These are phyloP conservation scores for Sporothrix pallida DNA, from an alignment of 2,329 filamentous ascomycete genomes.

Conservation along the genomic window DNA sequence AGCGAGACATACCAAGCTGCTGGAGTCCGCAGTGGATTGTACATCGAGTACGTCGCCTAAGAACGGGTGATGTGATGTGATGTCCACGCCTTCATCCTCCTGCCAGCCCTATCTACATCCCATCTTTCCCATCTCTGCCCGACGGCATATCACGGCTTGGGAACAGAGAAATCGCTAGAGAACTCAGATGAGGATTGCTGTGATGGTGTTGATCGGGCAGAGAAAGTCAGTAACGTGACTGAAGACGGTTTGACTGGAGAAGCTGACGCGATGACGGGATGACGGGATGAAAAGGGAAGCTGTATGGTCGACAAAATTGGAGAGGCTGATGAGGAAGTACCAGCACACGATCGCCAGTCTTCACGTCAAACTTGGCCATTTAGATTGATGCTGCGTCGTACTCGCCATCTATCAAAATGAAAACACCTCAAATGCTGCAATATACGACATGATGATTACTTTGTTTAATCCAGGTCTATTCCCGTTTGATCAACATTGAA, in stretches of 20 bases:
- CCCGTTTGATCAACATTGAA: not conserved
- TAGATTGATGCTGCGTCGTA: not conserved
- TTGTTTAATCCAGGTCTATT: not conserved
- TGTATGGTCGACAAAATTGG: not conserved
- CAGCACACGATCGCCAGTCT: not conserved
- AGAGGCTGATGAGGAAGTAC: not conserved
- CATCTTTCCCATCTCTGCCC: not conserved
- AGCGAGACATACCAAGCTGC: not conserved
- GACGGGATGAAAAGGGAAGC: not conserved
- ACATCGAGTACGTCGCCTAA: not conserved
- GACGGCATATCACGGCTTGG: slow-evolving; percentile 1
- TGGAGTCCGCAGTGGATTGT: no score
- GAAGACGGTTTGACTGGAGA: not conserved
- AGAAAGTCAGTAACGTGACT: slow-evolving; percentile 26
- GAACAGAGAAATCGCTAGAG: not conserved
- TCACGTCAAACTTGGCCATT: not conserved
- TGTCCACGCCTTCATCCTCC: not conserved
- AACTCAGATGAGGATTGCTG: not conserved
- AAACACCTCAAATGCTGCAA: not conserved
- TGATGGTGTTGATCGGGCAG: slow-evolving; percentile 29
- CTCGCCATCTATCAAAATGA: not conserved
- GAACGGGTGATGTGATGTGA: not conserved
- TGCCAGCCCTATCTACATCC: slow-evolving; percentile 24
- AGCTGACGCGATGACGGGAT: not conserved
- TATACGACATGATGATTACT: not conserved